phyloP scores from a whole-genome alignment of 805 yeast species.

The Candida sithepensis region DNA sequence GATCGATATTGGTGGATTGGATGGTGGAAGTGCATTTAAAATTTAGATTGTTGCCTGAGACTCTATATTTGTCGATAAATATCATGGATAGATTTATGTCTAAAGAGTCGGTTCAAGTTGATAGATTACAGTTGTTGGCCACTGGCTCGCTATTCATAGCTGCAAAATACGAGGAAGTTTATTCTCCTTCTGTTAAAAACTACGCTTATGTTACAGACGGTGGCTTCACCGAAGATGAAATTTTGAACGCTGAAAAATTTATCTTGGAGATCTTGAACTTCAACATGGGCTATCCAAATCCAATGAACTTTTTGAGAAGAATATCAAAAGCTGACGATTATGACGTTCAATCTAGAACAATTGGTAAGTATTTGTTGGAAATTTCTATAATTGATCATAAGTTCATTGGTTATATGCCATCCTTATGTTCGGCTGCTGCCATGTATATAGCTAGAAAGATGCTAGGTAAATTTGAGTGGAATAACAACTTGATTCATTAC shows the following conservation, averaged over 20 bases:
- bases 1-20: slow-evolving; percentile 92
- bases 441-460: slow-evolving; percentile 79
- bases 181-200: slow-evolving; percentile 78
- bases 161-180: slow-evolving; percentile 91
- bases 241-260: slow-evolving; percentile 77
- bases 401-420: slow-evolving; percentile 71
- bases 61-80: slow-evolving; percentile 77
- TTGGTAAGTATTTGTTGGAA: slow-evolving; percentile 82
- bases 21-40: slow-evolving; percentile 82
- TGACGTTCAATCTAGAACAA: slow-evolving; percentile 76
- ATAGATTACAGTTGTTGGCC: slow-evolving; percentile 79
- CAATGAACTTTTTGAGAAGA: slow-evolving; percentile 84
- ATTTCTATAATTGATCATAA: slow-evolving; percentile 70
- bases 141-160: slow-evolving; percentile 85
- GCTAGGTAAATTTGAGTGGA: slow-evolving; percentile 69
- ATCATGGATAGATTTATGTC: slow-evolving; percentile 86
- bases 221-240: slow-evolving; percentile 74
- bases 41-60: slow-evolving; percentile 81
- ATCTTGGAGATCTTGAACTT: slow-evolving; percentile 69
- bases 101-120: slow-evolving; percentile 67
- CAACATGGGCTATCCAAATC: slow-evolving; percentile 81
- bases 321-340: slow-evolving; percentile 89
- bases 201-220: slow-evolving; percentile 89
- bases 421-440: slow-evolving; percentile 81
- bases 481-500: slow-evolving; percentile 81